A percentile compares a stretch with the other conserved stretches of the same genome.
Evolutionary conservation across 345 rosid genomes (phyloP).

Genomic region (Syzygium oleosum): DNA sequence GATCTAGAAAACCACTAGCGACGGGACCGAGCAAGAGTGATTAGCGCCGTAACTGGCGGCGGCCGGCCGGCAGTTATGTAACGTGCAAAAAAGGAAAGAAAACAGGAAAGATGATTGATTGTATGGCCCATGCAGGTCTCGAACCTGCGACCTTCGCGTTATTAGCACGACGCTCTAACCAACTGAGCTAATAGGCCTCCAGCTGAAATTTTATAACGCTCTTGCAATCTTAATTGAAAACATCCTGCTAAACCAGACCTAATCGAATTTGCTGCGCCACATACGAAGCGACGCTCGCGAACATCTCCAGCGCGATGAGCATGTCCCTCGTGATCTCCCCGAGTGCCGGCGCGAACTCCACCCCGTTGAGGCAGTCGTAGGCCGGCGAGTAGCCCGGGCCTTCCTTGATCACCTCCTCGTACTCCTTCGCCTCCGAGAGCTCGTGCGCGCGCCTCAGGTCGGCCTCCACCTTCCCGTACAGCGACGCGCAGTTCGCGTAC

Average conservation of each 20-base stretch:
- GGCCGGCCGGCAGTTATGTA: not conserved
- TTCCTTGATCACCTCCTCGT: not conserved
- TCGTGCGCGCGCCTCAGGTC: not conserved
- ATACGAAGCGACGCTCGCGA: conserved; percentile 3
- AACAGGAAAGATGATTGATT: rapidly evolving
- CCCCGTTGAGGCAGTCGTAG: conserved; percentile 17
- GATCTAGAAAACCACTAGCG: not conserved
- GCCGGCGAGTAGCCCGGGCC: conserved; percentile 1
- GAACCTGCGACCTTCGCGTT: conserved; percentile 83
- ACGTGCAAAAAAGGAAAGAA: not conserved
- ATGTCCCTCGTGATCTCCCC: conserved; percentile 10
- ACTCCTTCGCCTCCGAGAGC: conserved; percentile 7
- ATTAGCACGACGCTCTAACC: conserved; percentile 97
- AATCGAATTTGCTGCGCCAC: not conserved
- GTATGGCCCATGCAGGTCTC: conserved; percentile 44
- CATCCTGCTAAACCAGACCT: not conserved
- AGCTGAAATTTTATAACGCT: rapidly evolving
- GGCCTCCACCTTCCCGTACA: conserved; percentile 2
- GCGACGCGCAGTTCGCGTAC: not conserved
- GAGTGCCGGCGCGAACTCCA: conserved; percentile 1
- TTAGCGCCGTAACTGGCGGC: not conserved
- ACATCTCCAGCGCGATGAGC: conserved; percentile 15
- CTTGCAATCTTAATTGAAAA: not conserved
- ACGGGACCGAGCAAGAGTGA: not conserved
- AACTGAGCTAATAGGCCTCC: conserved; percentile 32